Evolutionary conservation across 306 rosid species (phyloP).

Genomic region (Malus fusca): DNA sequence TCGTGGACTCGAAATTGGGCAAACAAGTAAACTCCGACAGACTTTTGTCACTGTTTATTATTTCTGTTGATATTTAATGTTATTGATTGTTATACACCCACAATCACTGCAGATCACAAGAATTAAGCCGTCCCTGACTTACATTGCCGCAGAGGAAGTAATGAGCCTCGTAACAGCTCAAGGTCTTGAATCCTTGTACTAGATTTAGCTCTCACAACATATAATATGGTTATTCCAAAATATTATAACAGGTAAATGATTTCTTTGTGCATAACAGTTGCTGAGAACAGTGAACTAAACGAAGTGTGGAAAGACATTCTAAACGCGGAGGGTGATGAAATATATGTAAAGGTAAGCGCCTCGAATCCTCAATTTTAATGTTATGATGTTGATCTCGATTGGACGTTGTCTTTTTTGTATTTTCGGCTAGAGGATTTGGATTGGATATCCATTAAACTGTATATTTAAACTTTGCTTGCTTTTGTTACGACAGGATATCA

Average conservation of each 20-base stretch:
- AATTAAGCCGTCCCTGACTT: slow-evolving; percentile 79
- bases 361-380: neutral
- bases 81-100: neutral
- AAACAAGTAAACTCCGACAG: slow-evolving; percentile 61
- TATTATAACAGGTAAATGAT: slow-evolving; percentile 3
- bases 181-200: slow-evolving; percentile 41
- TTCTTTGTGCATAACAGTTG: slow-evolving; percentile 51
- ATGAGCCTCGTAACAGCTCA: slow-evolving; percentile 99
- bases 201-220: neutral
- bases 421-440: neutral
- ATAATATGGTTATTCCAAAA: neutral
- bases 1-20: slow-evolving; percentile 80
- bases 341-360: slow-evolving; percentile 73
- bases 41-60: neutral
- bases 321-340: slow-evolving; percentile 92
- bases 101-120: slow-evolving; percentile 50
- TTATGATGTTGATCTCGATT: neutral
- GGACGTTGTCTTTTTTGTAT: neutral
- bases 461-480: neutral
- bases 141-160: slow-evolving; percentile 83
- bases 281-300: slow-evolving; percentile 70
- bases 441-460: neutral
- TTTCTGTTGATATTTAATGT: neutral
- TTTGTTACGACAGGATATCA: slow-evolving; percentile 48
- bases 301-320: slow-evolving; percentile 94